phyloP scores from a whole-genome alignment of 139 green algal species.

The Chlamydomonas incerta region DNA sequence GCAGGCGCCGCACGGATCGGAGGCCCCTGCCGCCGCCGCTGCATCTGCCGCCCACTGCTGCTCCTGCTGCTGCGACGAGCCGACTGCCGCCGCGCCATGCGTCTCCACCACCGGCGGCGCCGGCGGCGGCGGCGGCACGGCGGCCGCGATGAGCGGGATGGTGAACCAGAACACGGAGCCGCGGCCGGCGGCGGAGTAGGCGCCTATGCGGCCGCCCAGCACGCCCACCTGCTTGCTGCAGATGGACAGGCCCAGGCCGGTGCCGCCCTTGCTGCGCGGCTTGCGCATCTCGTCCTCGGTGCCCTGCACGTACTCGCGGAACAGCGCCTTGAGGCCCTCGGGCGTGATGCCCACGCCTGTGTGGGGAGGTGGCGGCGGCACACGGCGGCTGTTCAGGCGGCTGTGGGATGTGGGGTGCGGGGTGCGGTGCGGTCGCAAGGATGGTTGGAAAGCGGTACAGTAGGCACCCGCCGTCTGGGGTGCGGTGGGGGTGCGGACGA shows the following conservation, averaged over 20 bases:
- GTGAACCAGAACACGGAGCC: conserved; percentile 88
- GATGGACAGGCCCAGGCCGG: conserved; percentile 71
- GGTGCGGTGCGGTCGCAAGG: too few relatives aligned
- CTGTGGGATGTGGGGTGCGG: too few relatives aligned
- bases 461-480: neutral
- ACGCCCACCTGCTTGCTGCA: conserved; percentile 85
- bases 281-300: conserved; percentile 81
- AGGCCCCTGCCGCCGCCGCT: too few relatives aligned
- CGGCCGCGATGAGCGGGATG: conserved; percentile 60
- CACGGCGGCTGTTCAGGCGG: too few relatives aligned
- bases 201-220: conserved; percentile 83
- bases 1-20: too few relatives aligned
- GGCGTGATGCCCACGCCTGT: conserved; percentile 70
- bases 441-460: too few relatives aligned
- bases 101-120: neutral
- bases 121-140: too few relatives aligned
- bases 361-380: neutral
- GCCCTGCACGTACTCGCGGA: conserved; percentile 84
- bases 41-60: neutral
- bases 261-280: conserved; percentile 50
- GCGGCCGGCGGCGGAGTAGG: conserved; percentile 61
- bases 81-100: too few relatives aligned
- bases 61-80: neutral
- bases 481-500: too few relatives aligned
- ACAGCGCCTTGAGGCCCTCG: conserved; percentile 71